These are phyloP conservation scores for Cordyceps cicadae DNA, from an alignment of 2,329 filamentous ascomycete species.

Conservation along the genomic window DNA sequence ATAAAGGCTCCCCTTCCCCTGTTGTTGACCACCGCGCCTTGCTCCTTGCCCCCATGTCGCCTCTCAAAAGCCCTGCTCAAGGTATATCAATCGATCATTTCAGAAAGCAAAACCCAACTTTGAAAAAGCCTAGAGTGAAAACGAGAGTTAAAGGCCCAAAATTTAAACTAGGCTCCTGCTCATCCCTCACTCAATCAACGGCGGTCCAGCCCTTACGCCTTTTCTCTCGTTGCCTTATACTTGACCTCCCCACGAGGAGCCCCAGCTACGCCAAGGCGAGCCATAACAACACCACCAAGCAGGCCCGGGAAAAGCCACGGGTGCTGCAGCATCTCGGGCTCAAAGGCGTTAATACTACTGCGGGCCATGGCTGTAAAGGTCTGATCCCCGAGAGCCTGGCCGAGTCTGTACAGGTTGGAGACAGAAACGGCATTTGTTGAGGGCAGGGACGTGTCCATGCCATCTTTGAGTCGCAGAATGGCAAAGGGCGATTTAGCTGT, in stretches of 20 bases:
- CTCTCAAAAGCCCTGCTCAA: background rate
- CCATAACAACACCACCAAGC: slow-evolving; percentile 65
- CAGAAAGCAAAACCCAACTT: too few species aligned
- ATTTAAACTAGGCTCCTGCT: background rate
- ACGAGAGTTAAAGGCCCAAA: too few species aligned
- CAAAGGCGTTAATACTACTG: slow-evolving; percentile 75
- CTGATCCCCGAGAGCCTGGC: slow-evolving; percentile 58
- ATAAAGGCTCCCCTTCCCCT: background rate
- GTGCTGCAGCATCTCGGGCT: slow-evolving; percentile 85
- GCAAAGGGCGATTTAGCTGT: slow-evolving; percentile 53
- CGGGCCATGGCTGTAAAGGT: slow-evolving; percentile 57
- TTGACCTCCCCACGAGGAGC: slow-evolving; percentile 19
- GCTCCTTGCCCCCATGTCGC: background rate
- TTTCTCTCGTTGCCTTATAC: slow-evolving; percentile 20
- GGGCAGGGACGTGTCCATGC: slow-evolving; percentile 87
- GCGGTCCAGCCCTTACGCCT: slow-evolving; percentile 11
- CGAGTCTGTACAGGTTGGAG: slow-evolving; percentile 76
- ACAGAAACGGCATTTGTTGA: slow-evolving; percentile 85
- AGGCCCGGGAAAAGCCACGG: slow-evolving; percentile 85
- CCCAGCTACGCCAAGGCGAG: slow-evolving; percentile 57
- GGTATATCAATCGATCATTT: background rate
- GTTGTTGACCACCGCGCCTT: background rate
- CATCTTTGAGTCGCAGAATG: slow-evolving; percentile 84
- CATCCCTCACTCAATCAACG: background rate
- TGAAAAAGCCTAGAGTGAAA: slow-evolving; percentile 1